Conservation (phyloP, 129 eudicot genomes). For the Flaveria ramosissima region DNA sequence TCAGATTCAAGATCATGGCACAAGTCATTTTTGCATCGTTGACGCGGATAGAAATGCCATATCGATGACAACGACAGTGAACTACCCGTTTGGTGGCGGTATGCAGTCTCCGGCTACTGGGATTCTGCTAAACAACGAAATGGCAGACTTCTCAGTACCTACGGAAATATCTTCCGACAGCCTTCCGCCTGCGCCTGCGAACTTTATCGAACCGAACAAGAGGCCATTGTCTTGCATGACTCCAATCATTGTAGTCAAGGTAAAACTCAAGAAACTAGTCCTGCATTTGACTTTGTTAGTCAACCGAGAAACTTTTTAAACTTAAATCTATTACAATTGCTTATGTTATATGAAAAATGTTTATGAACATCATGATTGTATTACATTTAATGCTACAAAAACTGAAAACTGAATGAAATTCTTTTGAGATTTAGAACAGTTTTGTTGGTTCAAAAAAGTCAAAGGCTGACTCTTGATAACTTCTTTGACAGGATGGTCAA, state of each 20-base stretch:
- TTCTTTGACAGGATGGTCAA: constrained; percentile 61
- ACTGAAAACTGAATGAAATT: neutral
- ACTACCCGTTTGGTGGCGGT: constrained; percentile 74
- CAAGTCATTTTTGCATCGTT: constrained; percentile 89
- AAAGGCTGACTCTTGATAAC: constrained; percentile 5
- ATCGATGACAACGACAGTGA: constrained; percentile 85
- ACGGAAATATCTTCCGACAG: constrained; percentile 58
- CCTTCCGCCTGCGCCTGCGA: constrained; percentile 88
- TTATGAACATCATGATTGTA: neutral
- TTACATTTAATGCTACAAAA: neutral
- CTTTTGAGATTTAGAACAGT: neutral
- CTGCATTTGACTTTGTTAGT: constrained; percentile 7
- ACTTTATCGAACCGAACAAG: constrained; percentile 78
- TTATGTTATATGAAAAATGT: neutral
- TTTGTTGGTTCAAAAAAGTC: neutral
- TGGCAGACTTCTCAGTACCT: constrained; percentile 76
- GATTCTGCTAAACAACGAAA: constrained; percentile 70
- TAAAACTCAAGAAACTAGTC: constrained; percentile 13
- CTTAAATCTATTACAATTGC: neutral
- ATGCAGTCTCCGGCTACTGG: constrained; percentile 84
- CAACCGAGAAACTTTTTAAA: neutral
- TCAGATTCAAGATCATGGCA: constrained; percentile 82
- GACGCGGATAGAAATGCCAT: constrained; percentile 86
- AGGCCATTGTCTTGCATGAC: constrained; percentile 93
- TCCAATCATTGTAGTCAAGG: constrained; percentile 81